Evolutionary conservation across 2,329 filamentous ascomycete genomes (phyloP).

Genomic region (Hirsutella rhossiliensis): DNA sequence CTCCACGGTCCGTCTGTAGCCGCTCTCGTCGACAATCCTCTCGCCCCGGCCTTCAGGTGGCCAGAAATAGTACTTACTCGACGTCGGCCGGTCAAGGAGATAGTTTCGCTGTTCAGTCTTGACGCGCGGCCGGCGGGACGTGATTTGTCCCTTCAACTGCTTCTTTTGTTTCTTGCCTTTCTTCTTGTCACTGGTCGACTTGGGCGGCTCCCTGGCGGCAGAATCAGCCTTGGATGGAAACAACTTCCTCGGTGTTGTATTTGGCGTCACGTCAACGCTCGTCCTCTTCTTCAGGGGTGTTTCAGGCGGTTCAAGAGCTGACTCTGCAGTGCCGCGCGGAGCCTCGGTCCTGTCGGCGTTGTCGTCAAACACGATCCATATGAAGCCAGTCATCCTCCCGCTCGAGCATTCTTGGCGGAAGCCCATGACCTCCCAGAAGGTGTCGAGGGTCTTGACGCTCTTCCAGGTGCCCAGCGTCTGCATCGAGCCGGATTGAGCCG

Average conservation of each 20-base stretch:
- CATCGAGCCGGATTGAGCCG: conserved; percentile 42
- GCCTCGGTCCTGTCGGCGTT: conserved; percentile 4
- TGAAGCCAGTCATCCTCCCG: conserved; percentile 81
- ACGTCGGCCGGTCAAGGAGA: conserved; percentile 33
- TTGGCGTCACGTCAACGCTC: conserved; percentile 13
- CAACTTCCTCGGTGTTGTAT: conserved; percentile 20
- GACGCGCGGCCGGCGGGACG: conserved; percentile 50
- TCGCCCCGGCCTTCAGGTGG: conserved; percentile 48
- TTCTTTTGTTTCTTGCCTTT: conserved; percentile 18
- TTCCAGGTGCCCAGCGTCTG: conserved; percentile 62
- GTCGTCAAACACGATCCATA: conserved; percentile 80
- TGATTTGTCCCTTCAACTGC: conserved; percentile 45
- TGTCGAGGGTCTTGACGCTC: conserved; percentile 69
- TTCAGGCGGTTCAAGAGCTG: conserved; percentile 13
- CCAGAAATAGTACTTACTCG: conserved; percentile 56
- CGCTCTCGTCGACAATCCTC: conserved; percentile 47
- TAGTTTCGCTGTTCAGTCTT: conserved; percentile 46
- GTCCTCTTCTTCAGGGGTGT: conserved; percentile 21
- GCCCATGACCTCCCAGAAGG: conserved; percentile 98
- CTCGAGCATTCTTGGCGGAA: conserved; percentile 93
- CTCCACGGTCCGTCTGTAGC: conserved; percentile 57
- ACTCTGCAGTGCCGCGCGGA: background rate
- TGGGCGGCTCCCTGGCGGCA: background rate
- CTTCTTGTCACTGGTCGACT: conserved; percentile 3
- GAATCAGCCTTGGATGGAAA: conserved; percentile 9